A percentile compares a stretch with the other conserved stretches of the same genome.
phyloP scores from a whole-genome alignment of 495 filamentous ascomycete genomes.

The Xylaria telfairii region DNA sequence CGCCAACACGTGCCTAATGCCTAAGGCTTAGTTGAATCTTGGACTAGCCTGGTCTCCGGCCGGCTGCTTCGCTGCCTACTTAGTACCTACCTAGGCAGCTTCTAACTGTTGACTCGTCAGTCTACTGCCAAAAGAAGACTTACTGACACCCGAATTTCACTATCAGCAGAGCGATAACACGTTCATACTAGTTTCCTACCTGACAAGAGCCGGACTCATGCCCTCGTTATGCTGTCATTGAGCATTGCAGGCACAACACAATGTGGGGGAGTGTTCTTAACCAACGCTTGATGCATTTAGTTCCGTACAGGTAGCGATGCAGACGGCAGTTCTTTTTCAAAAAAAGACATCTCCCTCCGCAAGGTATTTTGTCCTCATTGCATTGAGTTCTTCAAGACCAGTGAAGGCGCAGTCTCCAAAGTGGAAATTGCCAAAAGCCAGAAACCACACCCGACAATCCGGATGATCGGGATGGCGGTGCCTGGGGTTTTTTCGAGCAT shows the following conservation, averaged over 20 bases:
- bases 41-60: neutral
- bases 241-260: neutral
- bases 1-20: slow-evolving; percentile 4
- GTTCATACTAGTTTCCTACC: neutral
- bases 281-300: neutral
- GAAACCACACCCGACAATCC: neutral
- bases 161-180: neutral
- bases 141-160: neutral
- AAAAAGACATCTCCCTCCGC: neutral
- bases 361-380: neutral
- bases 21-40: neutral
- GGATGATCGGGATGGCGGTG: neutral
- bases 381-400: neutral
- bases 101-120: neutral
- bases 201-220: neutral
- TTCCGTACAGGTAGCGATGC: too few relatives aligned
- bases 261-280: neutral
- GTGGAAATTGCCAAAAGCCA: too few relatives aligned
- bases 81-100: too few relatives aligned
- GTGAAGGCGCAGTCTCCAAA: too few relatives aligned
- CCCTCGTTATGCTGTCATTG: neutral
- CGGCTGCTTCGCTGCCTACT: neutral
- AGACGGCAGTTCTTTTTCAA: too few relatives aligned
- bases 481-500: neutral
- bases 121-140: neutral